Conservation (phyloP, 2,329 filamentous ascomycete genomes). For the Alternaria angustiovoidea region DNA sequence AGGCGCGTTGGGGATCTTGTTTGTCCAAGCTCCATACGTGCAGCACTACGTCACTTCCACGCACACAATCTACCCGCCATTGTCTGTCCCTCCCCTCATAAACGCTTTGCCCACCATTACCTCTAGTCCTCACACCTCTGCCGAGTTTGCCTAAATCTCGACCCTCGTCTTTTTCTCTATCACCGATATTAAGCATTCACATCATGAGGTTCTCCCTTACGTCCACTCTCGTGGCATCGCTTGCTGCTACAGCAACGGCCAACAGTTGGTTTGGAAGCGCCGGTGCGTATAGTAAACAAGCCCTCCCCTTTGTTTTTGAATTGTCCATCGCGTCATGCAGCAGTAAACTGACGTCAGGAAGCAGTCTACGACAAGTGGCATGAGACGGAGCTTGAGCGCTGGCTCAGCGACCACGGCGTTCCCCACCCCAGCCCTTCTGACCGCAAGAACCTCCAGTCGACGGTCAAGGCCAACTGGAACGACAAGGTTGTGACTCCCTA, state of each 20-base stretch:
- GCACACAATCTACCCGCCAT: slow-evolving; percentile 24
- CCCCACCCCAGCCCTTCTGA: slow-evolving; percentile 90
- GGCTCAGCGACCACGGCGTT: slow-evolving; percentile 91
- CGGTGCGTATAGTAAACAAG: slow-evolving; percentile 65
- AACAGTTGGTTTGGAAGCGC: slow-evolving; percentile 88
- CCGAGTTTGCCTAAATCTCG: slow-evolving; percentile 11
- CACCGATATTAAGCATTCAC: slow-evolving; percentile 30
- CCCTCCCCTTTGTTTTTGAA: slow-evolving; percentile 8
- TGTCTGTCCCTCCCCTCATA: slow-evolving; percentile 42
- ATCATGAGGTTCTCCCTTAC: slow-evolving; percentile 80
- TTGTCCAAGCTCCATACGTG: slow-evolving; percentile 31
- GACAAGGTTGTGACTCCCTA: slow-evolving; percentile 77
- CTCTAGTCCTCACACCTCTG: slow-evolving; percentile 18
- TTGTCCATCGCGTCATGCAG: neutral
- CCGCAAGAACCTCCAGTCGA: slow-evolving; percentile 89
- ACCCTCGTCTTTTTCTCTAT: slow-evolving; percentile 22
- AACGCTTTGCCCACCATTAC: slow-evolving; percentile 24
- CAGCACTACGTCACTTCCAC: slow-evolving; percentile 42
- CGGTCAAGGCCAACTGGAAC: slow-evolving; percentile 93
- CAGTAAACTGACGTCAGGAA: slow-evolving; percentile 33
- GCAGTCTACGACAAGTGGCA: slow-evolving; percentile 99
- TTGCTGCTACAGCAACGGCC: slow-evolving; percentile 75
- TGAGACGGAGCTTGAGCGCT: slow-evolving; percentile 94
- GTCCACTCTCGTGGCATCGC: slow-evolving; percentile 72
- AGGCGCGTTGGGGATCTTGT: slow-evolving; percentile 31